phyloP scores from a whole-genome alignment of 2,329 filamentous ascomycete genomes.

The Cadophora sp. region DNA sequence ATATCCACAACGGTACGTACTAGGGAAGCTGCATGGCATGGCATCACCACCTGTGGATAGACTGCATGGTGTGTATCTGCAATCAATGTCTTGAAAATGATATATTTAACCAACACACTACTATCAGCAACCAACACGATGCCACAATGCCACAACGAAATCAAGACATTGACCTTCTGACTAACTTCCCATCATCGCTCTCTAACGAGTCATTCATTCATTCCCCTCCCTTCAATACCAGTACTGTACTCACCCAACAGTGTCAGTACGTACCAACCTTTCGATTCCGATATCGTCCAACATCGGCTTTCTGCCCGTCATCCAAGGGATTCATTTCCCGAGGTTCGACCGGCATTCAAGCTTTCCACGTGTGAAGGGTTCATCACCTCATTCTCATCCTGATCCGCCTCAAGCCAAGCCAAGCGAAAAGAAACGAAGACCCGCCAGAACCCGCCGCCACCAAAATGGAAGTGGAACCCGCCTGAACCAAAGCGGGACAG shows the following conservation, averaged over 20 bases:
- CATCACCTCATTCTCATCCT: background rate
- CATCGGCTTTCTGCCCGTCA: background rate
- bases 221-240: no score
- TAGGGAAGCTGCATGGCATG: no score
- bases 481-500: no score
- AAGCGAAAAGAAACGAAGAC: background rate
- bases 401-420: slow-evolving; percentile 12
- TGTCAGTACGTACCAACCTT: background rate
- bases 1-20: no score
- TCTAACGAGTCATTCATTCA: background rate
- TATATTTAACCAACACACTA: background rate
- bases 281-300: background rate
- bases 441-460: slow-evolving; percentile 16
- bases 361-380: slow-evolving; percentile 9
- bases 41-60: no score
- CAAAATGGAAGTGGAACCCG: background rate
- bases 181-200: background rate
- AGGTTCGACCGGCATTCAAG: slow-evolving; percentile 8
- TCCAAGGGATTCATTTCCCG: background rate
- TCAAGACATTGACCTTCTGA: slow-evolving; percentile 5
- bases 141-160: background rate
- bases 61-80: no score
- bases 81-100: slow-evolving; percentile 6
- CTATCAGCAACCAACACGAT: background rate
- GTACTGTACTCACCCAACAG: no score